Percentiles rank a stretch among this genome's conserved stretches.
Conservation (phyloP, 306 rosid genomes). For the Inga laurina region DNA sequence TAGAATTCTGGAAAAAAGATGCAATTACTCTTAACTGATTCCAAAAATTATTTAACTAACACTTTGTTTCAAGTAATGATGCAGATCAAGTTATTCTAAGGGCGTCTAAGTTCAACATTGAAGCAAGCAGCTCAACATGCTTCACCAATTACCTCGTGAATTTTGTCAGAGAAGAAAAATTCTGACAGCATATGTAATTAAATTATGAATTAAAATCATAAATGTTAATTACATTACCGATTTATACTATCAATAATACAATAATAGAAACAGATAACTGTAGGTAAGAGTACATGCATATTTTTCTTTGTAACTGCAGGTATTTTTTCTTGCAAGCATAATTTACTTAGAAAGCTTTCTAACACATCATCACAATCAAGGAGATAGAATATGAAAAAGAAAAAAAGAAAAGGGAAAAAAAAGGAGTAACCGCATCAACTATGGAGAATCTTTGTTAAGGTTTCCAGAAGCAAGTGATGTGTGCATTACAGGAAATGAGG, state of each 20-base stretch:
- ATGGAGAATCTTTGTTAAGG: slow-evolving; percentile 71
- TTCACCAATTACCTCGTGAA: background rate
- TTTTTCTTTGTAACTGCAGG: background rate
- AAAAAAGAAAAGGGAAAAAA: slow-evolving; percentile 27
- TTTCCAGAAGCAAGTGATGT: slow-evolving; percentile 63
- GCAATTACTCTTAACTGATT: too few relatives aligned
- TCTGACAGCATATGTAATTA: background rate
- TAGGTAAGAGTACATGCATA: background rate
- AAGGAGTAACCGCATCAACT: slow-evolving; percentile 56
- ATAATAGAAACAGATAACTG: background rate
- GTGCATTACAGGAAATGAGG: slow-evolving; percentile 80
- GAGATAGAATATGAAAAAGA: slow-evolving; percentile 25
- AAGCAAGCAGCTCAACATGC: background rate
- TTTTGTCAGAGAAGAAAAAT: background rate
- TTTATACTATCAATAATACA: background rate
- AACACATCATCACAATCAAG: background rate
- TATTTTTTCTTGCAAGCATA: background rate
- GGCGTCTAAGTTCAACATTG: too few relatives aligned
- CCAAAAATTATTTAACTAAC: too few relatives aligned
- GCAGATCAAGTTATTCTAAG: background rate
- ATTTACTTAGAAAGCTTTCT: background rate
- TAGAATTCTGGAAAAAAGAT: too few relatives aligned
- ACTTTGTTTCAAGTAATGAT: background rate
- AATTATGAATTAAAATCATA: background rate
- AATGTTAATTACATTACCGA: background rate